A percentile compares a stretch with the other conserved stretches of the same genome.
These are phyloP conservation scores for Phytopythium sindhum DNA, from an alignment of 352 stramenopile genomes.

Conservation along the genomic window DNA sequence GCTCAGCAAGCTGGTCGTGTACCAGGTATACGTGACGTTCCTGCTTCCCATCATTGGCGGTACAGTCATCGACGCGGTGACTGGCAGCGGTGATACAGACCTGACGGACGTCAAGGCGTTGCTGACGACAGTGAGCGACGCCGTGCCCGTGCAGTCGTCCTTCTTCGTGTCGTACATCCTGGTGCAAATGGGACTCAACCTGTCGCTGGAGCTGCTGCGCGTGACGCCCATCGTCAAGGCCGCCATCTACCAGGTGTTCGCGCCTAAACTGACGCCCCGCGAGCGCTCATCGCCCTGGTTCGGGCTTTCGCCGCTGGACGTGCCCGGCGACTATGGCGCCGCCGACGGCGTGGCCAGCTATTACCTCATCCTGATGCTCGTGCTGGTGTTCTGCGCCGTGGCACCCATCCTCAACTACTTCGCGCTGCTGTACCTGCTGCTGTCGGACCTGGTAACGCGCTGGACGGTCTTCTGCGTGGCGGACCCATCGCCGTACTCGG, in stretches of 20 bases:
- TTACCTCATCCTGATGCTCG: constrained; percentile 70
- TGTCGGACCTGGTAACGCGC: constrained; percentile 75
- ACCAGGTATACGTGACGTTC: constrained; percentile 82
- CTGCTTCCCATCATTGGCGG: constrained; percentile 82
- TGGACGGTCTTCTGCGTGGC: constrained; percentile 71
- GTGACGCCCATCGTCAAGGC: constrained; percentile 74
- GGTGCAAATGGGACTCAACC: constrained; percentile 66
- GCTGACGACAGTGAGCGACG: constrained; percentile 51
- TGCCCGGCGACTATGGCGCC: constrained; percentile 56
- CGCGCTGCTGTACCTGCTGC: constrained; percentile 56
- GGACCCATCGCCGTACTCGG: constrained; percentile 65
- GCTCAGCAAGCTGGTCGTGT: constrained; percentile 79
- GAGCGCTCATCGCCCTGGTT: constrained; percentile 68
- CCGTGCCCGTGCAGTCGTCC: constrained; percentile 70
- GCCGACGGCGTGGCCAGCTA: constrained; percentile 65
- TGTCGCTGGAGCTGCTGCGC: constrained; percentile 67
- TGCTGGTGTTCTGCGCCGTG: constrained; percentile 71
- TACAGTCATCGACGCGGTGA: constrained; percentile 70
- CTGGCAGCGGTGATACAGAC: constrained; percentile 43
- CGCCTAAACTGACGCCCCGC: constrained; percentile 77
- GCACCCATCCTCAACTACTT: constrained; percentile 83
- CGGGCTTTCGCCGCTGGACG: constrained; percentile 51
- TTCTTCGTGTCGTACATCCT: constrained; percentile 83
- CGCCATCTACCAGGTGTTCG: constrained; percentile 69
- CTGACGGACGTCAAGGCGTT: constrained; percentile 41